Evolutionary conservation across 2,329 filamentous ascomycete genomes (phyloP), one percentile per base, ranked within the genome.

Genomic region (Botrytis porri): DNA sequence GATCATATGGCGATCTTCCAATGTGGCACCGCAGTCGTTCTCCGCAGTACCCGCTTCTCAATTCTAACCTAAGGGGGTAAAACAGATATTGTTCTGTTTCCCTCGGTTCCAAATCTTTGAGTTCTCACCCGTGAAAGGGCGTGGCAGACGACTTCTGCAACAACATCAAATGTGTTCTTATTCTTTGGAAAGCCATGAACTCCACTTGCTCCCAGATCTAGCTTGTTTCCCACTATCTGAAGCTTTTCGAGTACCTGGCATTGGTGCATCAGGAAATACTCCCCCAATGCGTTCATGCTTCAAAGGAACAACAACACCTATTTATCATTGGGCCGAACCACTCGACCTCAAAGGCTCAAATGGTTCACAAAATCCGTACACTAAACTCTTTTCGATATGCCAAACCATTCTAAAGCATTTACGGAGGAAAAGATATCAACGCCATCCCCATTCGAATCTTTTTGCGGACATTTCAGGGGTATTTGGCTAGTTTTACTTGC

Each of bases 1-100:
- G 69, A 70, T 70, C 69, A 70, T 64, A 70, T 70, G 69, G 60
- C 69, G 69, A 70, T 70, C 69, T 64, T 37, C 29, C 43, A 64
- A 57, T 51, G 48, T 57, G 35, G 45, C 35, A 67, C 65, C 37
- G 9, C 35, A 39, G 35, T 41, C 14, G 48, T 67, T 67, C 65
- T 67, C 65, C 65, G 65, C 65, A 67, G 65, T 41, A 67, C 65
- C 65, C 65, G 65, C 65, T 67, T 57, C n/a, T 6, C 29, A 29
- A 10, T 67, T 39, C 35, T n/a, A 54, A 14, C 9, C 25, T 3
- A 48, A 48, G 45, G 29, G 32, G 29, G 45, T 25, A 16, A 48
- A 65, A 22, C 1, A 39, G 45, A 66, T n/a, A n/a, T 22, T 45
- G 16, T 51, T n/a, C 25, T 25, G 25, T 22, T 54, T 22, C 25